Evolutionary conservation across 2,329 filamentous ascomycete species (phyloP).

Genomic region (Pseudogymnoascus sp.): DNA sequence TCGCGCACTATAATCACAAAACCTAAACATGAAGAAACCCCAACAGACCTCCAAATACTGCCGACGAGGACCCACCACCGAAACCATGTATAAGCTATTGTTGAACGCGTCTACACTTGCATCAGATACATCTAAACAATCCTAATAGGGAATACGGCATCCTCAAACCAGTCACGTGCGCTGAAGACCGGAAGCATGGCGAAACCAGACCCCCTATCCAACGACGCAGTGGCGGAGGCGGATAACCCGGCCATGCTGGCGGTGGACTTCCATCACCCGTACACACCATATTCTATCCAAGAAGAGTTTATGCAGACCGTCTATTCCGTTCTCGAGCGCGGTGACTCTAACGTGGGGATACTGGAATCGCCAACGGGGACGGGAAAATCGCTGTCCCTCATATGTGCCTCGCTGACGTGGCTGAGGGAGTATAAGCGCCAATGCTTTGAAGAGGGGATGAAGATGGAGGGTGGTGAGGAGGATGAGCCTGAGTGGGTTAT

Average conservation of each 20-base stretch:
- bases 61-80: neutral
- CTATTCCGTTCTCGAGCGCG: constrained; percentile 53
- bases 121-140: neutral
- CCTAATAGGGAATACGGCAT: neutral
- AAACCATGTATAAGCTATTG: neutral
- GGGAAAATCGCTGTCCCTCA: constrained; percentile 64
- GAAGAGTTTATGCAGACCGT: constrained; percentile 60
- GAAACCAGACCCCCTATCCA: neutral
- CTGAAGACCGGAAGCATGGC: neutral
- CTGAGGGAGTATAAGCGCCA: constrained; percentile 54
- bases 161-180: neutral
- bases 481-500: constrained; percentile 63
- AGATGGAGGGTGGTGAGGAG: constrained; percentile 31
- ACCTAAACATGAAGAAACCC: neutral
- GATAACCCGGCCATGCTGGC: neutral
- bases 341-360: constrained; percentile 51
- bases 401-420: constrained; percentile 65
- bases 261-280: constrained; percentile 58
- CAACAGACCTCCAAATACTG: neutral
- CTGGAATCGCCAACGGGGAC: constrained; percentile 65
- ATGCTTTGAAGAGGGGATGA: constrained; percentile 27
- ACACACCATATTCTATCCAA: constrained; percentile 62
- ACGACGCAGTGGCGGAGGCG: neutral
- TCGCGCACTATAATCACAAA: neutral
- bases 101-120: neutral